Evolutionary conservation across 192 early-diverging fungal genomes (phyloP).

Genomic region (Coemansia sp.): DNA sequence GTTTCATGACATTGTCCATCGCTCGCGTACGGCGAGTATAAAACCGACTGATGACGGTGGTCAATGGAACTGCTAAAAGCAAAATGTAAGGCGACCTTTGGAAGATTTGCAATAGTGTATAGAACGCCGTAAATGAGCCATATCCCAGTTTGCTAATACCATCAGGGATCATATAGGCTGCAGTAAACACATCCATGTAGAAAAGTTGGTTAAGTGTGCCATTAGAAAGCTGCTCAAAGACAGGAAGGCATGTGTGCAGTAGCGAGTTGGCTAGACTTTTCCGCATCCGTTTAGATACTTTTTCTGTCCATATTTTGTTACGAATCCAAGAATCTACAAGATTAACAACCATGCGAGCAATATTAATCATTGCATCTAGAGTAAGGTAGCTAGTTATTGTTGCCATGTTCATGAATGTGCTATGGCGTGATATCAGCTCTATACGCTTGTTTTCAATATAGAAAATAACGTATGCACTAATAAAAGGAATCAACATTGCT

Average conservation of each 20-base stretch:
- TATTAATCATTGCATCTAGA: neutral
- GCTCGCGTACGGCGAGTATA: neutral
- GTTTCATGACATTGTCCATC: neutral
- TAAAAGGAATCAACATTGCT: neutral
- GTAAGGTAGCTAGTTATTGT: neutral
- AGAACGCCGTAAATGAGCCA: neutral
- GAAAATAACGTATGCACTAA: constrained; percentile 1
- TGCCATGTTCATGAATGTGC: neutral
- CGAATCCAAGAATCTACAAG: neutral
- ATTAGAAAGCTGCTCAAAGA: neutral
- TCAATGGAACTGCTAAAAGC: neutral
- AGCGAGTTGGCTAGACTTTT: neutral
- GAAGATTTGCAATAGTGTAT: neutral
- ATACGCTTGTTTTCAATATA: constrained; percentile 2
- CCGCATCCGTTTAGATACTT: neutral
- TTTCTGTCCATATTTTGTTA: neutral
- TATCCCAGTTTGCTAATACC: neutral
- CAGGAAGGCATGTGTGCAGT: neutral
- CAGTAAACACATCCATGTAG: neutral
- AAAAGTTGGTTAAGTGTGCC: neutral
- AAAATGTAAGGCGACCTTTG: constrained; percentile 1
- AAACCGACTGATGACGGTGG: neutral
- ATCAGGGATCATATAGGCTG: neutral
- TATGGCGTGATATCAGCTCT: constrained; percentile 2
- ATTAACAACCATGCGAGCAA: neutral